Percentiles rank a stretch among this genome's conserved stretches.
phyloP scores from a whole-genome alignment of 306 rosid genomes.

The Pyrus betulifolia region DNA sequence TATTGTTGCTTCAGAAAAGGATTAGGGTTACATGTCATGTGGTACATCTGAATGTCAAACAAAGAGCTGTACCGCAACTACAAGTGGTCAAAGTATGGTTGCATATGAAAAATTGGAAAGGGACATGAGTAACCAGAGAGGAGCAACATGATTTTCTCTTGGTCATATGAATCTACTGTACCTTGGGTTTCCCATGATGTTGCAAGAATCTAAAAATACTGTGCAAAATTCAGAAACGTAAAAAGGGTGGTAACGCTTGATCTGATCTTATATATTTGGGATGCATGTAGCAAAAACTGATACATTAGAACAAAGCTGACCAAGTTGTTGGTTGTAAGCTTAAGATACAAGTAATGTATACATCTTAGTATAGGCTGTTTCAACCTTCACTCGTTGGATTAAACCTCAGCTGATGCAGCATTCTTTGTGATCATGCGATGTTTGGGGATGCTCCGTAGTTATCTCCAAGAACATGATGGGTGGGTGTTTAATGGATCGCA shows the following conservation, averaged over 20 bases:
- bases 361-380: neutral
- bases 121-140: neutral
- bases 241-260: neutral
- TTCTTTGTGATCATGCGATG: neutral
- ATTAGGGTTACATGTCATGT: neutral
- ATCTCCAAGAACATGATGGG: conserved; percentile 7
- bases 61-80: neutral
- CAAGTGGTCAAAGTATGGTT: neutral
- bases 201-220: neutral
- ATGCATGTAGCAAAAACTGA: neutral
- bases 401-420: neutral
- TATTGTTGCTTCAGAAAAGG: neutral
- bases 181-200: neutral
- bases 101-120: neutral
- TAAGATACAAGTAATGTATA: neutral
- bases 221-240: neutral
- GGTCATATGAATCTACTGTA: neutral
- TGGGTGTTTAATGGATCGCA: neutral
- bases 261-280: neutral
- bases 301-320: neutral
- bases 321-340: neutral
- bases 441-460: neutral
- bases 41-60: neutral
- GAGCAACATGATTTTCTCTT: neutral
- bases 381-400: neutral